phyloP scores from a whole-genome alignment of 2,329 filamentous ascomycete species.

The Trichoderma aggressivum region DNA sequence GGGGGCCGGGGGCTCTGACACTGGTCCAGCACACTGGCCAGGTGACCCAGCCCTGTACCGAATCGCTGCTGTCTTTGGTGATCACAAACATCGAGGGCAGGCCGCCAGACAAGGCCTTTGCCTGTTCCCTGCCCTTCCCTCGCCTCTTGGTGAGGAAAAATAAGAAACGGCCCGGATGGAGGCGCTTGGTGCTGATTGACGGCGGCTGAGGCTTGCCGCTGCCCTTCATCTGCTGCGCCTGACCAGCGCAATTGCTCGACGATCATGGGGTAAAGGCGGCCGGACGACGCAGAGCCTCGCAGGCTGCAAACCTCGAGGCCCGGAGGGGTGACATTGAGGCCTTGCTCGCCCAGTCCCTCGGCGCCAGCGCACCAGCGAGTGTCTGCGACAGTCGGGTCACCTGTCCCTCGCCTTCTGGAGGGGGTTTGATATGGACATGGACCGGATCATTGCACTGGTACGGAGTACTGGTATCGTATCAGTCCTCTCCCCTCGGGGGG shows the following conservation, averaged over 20 bases:
- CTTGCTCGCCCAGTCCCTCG: slow-evolving; percentile 20
- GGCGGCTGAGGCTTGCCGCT: neutral
- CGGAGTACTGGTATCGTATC: neutral
- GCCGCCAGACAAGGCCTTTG: slow-evolving; percentile 1
- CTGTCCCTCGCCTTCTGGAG: slow-evolving; percentile 13
- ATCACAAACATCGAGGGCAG: slow-evolving; percentile 6
- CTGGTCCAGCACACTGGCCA: slow-evolving; percentile 20
- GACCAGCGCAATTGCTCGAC: slow-evolving; percentile 18
- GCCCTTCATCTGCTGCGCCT: slow-evolving; percentile 20
- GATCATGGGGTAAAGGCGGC: slow-evolving; percentile 11
- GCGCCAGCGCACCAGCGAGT: slow-evolving; percentile 19
- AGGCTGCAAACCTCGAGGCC: neutral
- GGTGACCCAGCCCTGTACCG: slow-evolving; percentile 19
- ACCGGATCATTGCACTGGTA: neutral
- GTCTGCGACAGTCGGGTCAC: slow-evolving; percentile 21
- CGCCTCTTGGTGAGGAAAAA: neutral
- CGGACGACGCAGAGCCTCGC: slow-evolving; percentile 14
- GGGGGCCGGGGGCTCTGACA: slow-evolving; percentile 13
- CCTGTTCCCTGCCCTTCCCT: neutral
- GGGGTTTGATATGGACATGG: neutral
- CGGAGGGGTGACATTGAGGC: slow-evolving; percentile 17
- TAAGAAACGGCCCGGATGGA: slow-evolving; percentile 5
- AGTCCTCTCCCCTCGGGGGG: slow-evolving; percentile 12
- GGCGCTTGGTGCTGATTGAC: slow-evolving; percentile 3
- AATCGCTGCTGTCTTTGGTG: slow-evolving; percentile 5